Base-by-base conservation (phyloP, 73 alveolate genomes). In the Tetrahymena borealis region DNA sequence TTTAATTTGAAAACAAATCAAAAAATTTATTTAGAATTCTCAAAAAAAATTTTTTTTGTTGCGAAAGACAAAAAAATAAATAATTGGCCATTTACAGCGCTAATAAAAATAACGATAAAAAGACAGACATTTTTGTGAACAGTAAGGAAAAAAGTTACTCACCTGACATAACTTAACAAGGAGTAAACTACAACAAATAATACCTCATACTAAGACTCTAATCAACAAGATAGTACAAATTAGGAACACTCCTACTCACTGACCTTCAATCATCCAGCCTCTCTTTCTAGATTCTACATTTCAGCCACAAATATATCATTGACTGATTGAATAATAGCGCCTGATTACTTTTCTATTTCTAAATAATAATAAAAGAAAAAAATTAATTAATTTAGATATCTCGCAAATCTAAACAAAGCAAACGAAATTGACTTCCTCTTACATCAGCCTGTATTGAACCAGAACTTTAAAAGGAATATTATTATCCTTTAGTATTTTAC, bases 11-110 rank as follows among this genome's bases (percentile, higher is more conserved):
- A 60, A 60, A 60, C 85, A 60, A 60, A 60, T 60, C 28, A 60
- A 60, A 60, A 60, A 60, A 60, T 60, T 60, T 60, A 60, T 60
- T 60, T 24, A 60, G 85, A 60, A 60, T 60, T 60, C 85, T 60
- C n/a, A n/a, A 60, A 60, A 60, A 60, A 60, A 60, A 60, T 60
- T 60, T 60, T 60, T 60, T 60, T 60, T 60, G 85, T 60, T 60
- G 85, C 85, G 85, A 60, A 60, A 60, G 85, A 60, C 85, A 60
- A 60, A 60, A 60, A 60, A 60, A 60, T 60, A 60, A 60, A 60
- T 35, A 60, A 60, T 60, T 60, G 85, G 85, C 85, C 85, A 60
- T 60, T 24, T 60, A 60, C 85, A 20, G 85, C 2, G 85, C 85
- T 60, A 60, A 60, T 60, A 60, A 60, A 60, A 60, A 60, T 60